phyloP scores from a whole-genome alignment of 176 grass and related monocot genomes.

The Oryza meyeriana region DNA sequence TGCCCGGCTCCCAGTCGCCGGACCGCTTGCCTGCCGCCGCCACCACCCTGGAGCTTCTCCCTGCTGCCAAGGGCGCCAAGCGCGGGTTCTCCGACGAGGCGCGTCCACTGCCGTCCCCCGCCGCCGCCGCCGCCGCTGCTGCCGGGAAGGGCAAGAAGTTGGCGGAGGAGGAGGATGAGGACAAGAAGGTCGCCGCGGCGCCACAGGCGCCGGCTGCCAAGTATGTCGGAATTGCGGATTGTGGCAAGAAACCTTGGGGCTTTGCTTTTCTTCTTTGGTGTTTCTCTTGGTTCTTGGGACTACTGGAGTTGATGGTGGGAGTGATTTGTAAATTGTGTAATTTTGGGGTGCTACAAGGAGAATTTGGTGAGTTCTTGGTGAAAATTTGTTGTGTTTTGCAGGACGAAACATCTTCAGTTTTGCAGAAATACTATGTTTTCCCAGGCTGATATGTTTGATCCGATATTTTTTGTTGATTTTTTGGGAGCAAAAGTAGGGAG shows the following conservation, averaged over 20 bases:
- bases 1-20: constrained; percentile 66
- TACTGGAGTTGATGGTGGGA: neutral
- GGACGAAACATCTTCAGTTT: neutral
- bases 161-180: constrained; percentile 25
- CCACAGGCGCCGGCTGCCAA: constrained; percentile 51
- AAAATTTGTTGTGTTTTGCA: neutral
- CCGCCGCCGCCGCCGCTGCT: constrained; percentile 8
- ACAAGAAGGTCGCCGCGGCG: constrained; percentile 36
- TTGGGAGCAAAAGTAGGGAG: neutral
- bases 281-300: neutral
- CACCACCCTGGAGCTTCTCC: constrained; percentile 72
- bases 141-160: constrained; percentile 49
- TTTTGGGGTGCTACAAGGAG: neutral
- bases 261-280: neutral
- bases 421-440: neutral
- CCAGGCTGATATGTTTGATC: neutral
- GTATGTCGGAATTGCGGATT: constrained; percentile 40
- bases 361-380: neutral
- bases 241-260: constrained; percentile 2
- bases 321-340: neutral
- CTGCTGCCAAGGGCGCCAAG: constrained; percentile 77
- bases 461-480: neutral
- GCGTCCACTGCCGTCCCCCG: neutral
- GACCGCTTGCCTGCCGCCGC: constrained; percentile 27
- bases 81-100: constrained; percentile 70